These are phyloP conservation scores for Echinosphaeria canescens DNA, from an alignment of 2,329 filamentous ascomycete genomes.

Conservation along the genomic window DNA sequence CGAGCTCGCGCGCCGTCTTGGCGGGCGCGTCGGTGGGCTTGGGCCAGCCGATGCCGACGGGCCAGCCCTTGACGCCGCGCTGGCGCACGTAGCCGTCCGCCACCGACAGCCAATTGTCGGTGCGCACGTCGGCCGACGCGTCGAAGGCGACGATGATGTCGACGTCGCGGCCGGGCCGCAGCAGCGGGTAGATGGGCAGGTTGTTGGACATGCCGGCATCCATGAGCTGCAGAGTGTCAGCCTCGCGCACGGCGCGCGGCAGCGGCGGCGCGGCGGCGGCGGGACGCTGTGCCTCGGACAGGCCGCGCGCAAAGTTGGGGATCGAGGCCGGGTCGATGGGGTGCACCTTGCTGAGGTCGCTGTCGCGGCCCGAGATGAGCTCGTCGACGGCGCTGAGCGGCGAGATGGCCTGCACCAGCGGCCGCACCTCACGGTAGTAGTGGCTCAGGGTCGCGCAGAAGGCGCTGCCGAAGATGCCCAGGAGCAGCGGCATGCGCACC, in stretches of 20 bases:
- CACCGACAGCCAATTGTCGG: constrained; percentile 90
- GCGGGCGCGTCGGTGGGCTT: constrained; percentile 32
- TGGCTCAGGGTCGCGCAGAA: constrained; percentile 92
- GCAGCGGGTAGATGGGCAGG: constrained; percentile 80
- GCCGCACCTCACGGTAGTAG: constrained; percentile 89
- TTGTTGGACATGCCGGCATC: constrained; percentile 99
- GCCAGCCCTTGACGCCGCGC: constrained; percentile 85
- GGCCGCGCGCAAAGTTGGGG: constrained; percentile 72
- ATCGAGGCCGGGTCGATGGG: constrained; percentile 83
- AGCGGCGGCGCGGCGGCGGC: constrained; percentile 58
- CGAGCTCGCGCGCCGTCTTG: constrained; percentile 41
- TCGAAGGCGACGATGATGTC: constrained; percentile 89
- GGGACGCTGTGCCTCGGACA: constrained; percentile 49
- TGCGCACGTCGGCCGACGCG: constrained; percentile 78
- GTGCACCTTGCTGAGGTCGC: constrained; percentile 78
- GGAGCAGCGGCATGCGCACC: constrained; percentile 57
- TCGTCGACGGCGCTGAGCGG: constrained; percentile 63
- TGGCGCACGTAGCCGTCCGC: constrained; percentile 85
- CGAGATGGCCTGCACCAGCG: constrained; percentile 50
- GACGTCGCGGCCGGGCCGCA: constrained; percentile 71
- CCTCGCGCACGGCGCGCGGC: constrained; percentile 51
- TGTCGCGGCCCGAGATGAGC: constrained; percentile 61
- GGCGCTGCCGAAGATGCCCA: constrained; percentile 93
- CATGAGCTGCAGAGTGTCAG: constrained; percentile 64
- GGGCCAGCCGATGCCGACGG: constrained; percentile 87